A percentile compares a stretch with the other conserved stretches of the same genome.
Evolutionary conservation across 2,329 filamentous ascomycete species (phyloP).

Genomic region (Drechslerella coelobrocha): DNA sequence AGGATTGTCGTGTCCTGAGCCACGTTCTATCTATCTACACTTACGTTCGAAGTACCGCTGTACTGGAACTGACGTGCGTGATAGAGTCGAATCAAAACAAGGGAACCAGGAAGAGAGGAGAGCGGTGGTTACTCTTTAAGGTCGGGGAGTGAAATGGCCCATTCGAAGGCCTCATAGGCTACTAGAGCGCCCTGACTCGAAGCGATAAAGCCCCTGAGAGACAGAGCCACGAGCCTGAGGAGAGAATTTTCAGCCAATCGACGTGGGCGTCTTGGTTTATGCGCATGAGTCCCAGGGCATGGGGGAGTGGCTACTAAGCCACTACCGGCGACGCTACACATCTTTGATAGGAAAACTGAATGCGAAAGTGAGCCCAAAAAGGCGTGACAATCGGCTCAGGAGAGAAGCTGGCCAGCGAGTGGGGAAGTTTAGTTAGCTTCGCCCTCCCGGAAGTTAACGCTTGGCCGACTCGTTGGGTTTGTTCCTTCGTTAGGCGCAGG

Average conservation of each 20-base stretch:
- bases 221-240: conserved; percentile 21
- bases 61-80: conserved; percentile 49
- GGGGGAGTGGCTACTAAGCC: conserved; percentile 45
- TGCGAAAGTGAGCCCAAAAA: conserved; percentile 6
- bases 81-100: conserved; percentile 48
- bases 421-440: conserved; percentile 24
- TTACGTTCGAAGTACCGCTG: conserved; percentile 39
- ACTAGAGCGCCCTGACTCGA: conserved; percentile 37
- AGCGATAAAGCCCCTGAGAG: conserved; percentile 46
- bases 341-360: conserved; percentile 26
- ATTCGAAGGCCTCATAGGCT: conserved; percentile 39
- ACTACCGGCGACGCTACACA: conserved; percentile 26
- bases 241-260: conserved; percentile 34
- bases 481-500: conserved; percentile 23
- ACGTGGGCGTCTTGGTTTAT: conserved; percentile 35
- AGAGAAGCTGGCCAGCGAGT: conserved; percentile 17
- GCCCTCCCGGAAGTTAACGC: conserved; percentile 22
- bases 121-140: conserved; percentile 44
- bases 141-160: conserved; percentile 35
- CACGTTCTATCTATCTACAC: conserved; percentile 50
- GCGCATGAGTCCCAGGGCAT: conserved; percentile 42
- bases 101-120: conserved; percentile 29
- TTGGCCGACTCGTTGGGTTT: conserved; percentile 7
- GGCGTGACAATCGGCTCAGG: conserved; percentile 48
- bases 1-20: conserved; percentile 51